These are phyloP conservation scores for Pythium volutum DNA, from an alignment of 352 stramenopile genomes.

Conservation along the genomic window DNA sequence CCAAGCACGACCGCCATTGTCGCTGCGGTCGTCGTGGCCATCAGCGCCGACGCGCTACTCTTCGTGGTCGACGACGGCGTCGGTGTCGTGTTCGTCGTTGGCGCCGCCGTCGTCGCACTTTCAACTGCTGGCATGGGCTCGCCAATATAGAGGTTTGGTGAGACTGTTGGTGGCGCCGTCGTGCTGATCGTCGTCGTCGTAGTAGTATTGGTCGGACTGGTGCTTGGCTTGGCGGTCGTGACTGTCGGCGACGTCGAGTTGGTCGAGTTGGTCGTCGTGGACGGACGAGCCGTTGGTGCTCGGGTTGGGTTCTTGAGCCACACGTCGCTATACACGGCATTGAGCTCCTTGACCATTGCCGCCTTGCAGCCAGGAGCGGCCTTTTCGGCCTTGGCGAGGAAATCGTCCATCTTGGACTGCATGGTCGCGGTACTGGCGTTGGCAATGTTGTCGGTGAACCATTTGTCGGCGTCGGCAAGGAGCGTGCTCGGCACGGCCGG, in stretches of 20 bases:
- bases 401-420: neutral
- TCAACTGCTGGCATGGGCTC: neutral
- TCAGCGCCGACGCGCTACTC: neutral
- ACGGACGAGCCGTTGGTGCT: neutral
- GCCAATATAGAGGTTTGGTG: neutral
- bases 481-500: neutral
- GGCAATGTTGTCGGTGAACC: neutral
- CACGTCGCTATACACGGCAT: neutral
- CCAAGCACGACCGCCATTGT: neutral
- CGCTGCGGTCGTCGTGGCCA: neutral
- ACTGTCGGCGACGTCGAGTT: neutral
- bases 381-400: neutral
- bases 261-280: neutral
- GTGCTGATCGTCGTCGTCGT: neutral
- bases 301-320: constrained; percentile 1
- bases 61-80: neutral
- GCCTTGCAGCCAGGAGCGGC: neutral
- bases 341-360: neutral
- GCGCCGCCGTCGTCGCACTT: too few species aligned
- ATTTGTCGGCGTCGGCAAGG: too few species aligned
- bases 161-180: neutral
- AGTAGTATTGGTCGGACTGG: neutral
- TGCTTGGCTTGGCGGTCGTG: neutral
- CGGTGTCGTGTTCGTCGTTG: neutral
- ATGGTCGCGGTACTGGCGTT: neutral